Evolutionary conservation across 192 early-diverging fungal genomes (phyloP).

Genomic region (Ambispora gerdemannii): DNA sequence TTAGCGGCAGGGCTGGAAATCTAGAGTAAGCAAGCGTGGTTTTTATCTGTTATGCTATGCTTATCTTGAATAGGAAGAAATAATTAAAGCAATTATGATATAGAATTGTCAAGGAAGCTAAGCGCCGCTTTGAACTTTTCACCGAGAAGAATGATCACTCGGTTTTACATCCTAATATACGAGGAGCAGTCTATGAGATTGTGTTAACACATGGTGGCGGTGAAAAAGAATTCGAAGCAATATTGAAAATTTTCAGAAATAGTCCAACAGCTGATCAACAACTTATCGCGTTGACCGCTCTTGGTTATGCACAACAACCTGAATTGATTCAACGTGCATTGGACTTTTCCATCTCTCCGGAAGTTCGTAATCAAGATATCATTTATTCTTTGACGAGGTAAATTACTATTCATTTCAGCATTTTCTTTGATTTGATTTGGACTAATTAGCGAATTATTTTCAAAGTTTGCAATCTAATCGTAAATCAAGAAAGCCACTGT

Average conservation of each 20-base stretch:
- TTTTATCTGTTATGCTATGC: neutral
- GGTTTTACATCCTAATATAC: slow-evolving; percentile 72
- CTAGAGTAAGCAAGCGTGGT: slow-evolving; percentile 13
- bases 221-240: slow-evolving; percentile 60
- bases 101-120: slow-evolving; percentile 60
- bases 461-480: slow-evolving; percentile 53
- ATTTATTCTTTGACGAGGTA: slow-evolving; percentile 47
- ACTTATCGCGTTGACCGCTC: slow-evolving; percentile 58
- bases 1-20: slow-evolving; percentile 70
- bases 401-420: slow-evolving; percentile 3
- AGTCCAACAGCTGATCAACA: slow-evolving; percentile 63
- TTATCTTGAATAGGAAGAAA: no score
- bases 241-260: slow-evolving; percentile 60
- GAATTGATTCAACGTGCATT: slow-evolving; percentile 60
- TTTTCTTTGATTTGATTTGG: neutral
- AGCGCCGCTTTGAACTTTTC: slow-evolving; percentile 63
- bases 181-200: slow-evolving; percentile 66
- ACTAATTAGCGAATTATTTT: slow-evolving; percentile 30
- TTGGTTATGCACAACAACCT: slow-evolving; percentile 55
- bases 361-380: slow-evolving; percentile 74
- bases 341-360: slow-evolving; percentile 60
- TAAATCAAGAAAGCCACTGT: slow-evolving; percentile 54
- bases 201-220: slow-evolving; percentile 62
- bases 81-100: neutral
- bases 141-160: slow-evolving; percentile 59